Evolutionary conservation across 164 flowering plant species (phyloP).

Genomic region (Santalum album): DNA sequence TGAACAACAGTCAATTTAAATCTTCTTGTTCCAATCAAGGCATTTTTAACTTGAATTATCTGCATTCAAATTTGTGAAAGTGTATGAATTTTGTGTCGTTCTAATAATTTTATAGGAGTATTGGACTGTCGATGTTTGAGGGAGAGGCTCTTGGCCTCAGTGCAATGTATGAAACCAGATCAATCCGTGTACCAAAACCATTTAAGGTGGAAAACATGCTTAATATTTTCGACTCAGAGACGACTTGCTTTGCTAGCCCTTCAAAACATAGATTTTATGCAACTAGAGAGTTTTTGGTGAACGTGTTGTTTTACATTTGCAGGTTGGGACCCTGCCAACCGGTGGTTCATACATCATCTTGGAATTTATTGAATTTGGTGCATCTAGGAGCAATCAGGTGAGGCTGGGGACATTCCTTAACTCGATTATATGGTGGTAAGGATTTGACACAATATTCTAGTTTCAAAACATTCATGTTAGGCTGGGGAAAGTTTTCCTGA

Average conservation of each 20-base stretch:
- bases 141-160: constrained; percentile 89
- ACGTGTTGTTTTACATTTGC: constrained; percentile 10
- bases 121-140: constrained; percentile 90
- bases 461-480: no score
- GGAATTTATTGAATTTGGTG: constrained; percentile 89
- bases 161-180: constrained; percentile 67
- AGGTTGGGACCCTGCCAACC: constrained; percentile 73
- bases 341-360: constrained; percentile 95
- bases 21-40: no score
- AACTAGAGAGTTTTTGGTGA: background rate
- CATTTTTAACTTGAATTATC: background rate
- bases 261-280: no score
- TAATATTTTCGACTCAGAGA: background rate
- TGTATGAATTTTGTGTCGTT: background rate
- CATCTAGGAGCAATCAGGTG: constrained; percentile 83
- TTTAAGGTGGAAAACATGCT: constrained; percentile 43
- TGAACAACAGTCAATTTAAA: no score
- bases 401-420: constrained; percentile 9
- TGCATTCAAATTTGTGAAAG: background rate
- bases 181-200: constrained; percentile 81
- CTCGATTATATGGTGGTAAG: no score
- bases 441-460: no score
- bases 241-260: no score
- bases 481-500: no score
- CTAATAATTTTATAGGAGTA: constrained; percentile 41